Evolutionary conservation across 2,329 filamentous ascomycete species (phyloP), one percentile per base, ranked within the genome.

Genomic region (Penicillium capsulatum): DNA sequence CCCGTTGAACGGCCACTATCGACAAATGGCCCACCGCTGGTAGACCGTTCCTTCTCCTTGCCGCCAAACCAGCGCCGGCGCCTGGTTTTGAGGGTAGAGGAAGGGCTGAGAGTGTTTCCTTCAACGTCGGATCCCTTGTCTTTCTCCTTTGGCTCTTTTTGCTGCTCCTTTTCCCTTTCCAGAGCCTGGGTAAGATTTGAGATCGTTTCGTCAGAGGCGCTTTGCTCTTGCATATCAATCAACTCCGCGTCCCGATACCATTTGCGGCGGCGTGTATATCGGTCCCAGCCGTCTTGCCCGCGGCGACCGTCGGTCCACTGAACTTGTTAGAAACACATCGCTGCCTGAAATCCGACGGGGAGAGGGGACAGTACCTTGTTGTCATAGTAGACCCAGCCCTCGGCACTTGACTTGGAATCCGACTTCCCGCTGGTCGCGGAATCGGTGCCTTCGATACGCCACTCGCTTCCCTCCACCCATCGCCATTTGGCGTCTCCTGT

Each of bases 221-320:
- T 16, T 28, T 66, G 61, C 7, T 67, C 15, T 28, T 66, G 61
- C 7, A 83, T 69, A 59, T 98, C 92, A 22, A 96, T 87, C 3
- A 98, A 77, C 68, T 98, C 92, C 7, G 92, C 92, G 60, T 97
- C 92, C 27, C 92, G 85, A 59, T 88, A 92, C 92, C 92, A 98
- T 67, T 97, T 96, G 47, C 92, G 74, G 15, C 92, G 80, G 10
- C 92, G 80, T 0, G 92, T 98, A 75, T 94, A 98, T 40, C 88
- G 81, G 28, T 86, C 86, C 92, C 92, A 98, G 37, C 90, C 87
- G 55, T 98, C 92, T 60, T 79, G 76, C 3, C 86, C 87, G 44
- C 88, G 79, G 11, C 86, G 83, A 13, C 90, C 90, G 53, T 87
- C 84, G 61, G 89, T 83, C 92, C 92, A 98, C 84, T 94, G 34